Evolutionary conservation across 768 basidiomycete genomes (phyloP), one percentile per base, ranked within the genome.

Genomic region (Leucocoprinus leucothites): DNA sequence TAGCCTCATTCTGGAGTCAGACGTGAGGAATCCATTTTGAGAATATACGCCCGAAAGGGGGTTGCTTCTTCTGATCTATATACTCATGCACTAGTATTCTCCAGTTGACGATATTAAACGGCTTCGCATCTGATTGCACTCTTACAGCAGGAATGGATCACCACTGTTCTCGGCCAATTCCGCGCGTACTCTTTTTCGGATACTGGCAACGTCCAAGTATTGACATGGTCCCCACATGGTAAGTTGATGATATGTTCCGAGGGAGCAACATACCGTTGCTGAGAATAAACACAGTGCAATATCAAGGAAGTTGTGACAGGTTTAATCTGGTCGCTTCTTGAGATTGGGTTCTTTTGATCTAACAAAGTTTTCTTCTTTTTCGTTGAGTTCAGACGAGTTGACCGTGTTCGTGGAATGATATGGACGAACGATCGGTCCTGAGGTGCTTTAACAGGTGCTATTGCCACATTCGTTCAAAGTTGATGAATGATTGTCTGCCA

Each of bases 401-500:
- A 9, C 38, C 38, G 14, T 24, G 9, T 36, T 46, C 16, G 14
- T 34, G 21, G 42, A 46, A 35, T 36, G 9, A 9, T n/a, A 34
- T 3, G 11, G 19, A 46, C 51, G 28, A n/a, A 13, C 18, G 42
- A 53, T 53, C 44, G 52, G 44, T 25, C 46, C 52, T 47, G 16
- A n/a, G 16, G 52, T 53, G 24, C 52, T 44, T 46, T 45, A 53
- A 46, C 44, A 19, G 52, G 52, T 47, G n/a, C 35, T 46, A 53
- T 53, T 46, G 21, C 52, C 52, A 34, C 44, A 46, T 53, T 38
- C 22, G 44, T 53, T 9, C 44, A 36, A 38, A 22, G 35, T 36
- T 45, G n/a, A 14, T 46, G 43, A 53, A 44, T 36, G 34, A 31
- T 38, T 19, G 3, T 26, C 25, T 24, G 45, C 13, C 16, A 38